Conservation (phyloP, 2,329 filamentous ascomycete genomes). For the Arthrobotrys entomopaga region DNA sequence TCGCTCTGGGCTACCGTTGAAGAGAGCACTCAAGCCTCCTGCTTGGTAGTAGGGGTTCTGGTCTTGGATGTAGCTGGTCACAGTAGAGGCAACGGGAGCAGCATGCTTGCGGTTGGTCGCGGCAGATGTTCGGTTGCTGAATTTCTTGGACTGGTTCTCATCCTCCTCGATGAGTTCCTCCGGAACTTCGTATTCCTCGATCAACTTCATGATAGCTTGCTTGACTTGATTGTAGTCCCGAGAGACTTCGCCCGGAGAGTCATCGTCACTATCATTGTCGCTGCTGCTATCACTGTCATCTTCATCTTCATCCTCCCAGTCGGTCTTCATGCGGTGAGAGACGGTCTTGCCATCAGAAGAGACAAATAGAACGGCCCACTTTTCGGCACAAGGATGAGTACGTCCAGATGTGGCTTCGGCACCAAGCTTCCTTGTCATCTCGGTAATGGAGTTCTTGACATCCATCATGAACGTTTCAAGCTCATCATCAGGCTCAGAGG, state of each 20-base stretch:
- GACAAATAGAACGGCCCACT: slow-evolving; percentile 84
- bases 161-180: slow-evolving; percentile 72
- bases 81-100: slow-evolving; percentile 49
- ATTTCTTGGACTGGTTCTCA: slow-evolving; percentile 67
- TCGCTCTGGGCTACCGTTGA: slow-evolving; percentile 45
- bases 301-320: slow-evolving; percentile 73
- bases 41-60: slow-evolving; percentile 48
- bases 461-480: slow-evolving; percentile 63
- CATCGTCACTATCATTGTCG: slow-evolving; percentile 66
- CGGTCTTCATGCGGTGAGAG: slow-evolving; percentile 77
- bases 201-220: slow-evolving; percentile 80
- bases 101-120: slow-evolving; percentile 53
- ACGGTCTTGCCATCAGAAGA: slow-evolving; percentile 76
- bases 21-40: slow-evolving; percentile 51
- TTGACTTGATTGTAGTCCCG: slow-evolving; percentile 84
- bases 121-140: slow-evolving; percentile 71
- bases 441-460: slow-evolving; percentile 74
- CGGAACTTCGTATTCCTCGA: slow-evolving; percentile 83
- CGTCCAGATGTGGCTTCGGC: slow-evolving; percentile 72
- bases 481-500: slow-evolving; percentile 50
- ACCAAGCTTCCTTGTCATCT: slow-evolving; percentile 75
- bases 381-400: slow-evolving; percentile 81
- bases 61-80: slow-evolving; percentile 56
- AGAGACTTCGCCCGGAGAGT: slow-evolving; percentile 60
- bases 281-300: slow-evolving; percentile 72